Conservation (phyloP, 1,284 basidiomycete genomes). For the Inonotus obliquus region DNA sequence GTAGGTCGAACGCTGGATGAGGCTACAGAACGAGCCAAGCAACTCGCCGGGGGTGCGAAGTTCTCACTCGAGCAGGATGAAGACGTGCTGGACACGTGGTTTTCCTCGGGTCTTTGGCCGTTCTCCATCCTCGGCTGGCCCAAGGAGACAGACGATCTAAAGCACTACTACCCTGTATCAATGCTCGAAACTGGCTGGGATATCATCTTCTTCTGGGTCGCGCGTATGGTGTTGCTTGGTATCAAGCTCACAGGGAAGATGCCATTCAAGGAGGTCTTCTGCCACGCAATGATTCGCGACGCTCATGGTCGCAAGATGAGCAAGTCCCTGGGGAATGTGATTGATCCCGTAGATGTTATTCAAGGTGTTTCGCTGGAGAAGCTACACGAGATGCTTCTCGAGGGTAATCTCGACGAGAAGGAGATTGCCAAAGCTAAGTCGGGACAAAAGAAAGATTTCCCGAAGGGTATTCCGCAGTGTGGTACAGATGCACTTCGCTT, state of each 20-base stretch:
- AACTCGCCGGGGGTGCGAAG: slow-evolving; percentile 63
- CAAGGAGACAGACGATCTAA: slow-evolving; percentile 73
- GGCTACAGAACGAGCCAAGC: slow-evolving; percentile 74
- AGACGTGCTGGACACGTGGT: slow-evolving; percentile 99
- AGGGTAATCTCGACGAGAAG: slow-evolving; percentile 93
- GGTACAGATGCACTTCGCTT: slow-evolving; percentile 96
- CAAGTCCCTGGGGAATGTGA: slow-evolving; percentile 97
- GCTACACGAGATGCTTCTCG: slow-evolving; percentile 84
- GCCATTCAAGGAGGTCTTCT: slow-evolving; percentile 97
- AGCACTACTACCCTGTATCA: slow-evolving; percentile 84
- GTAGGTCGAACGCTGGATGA: slow-evolving; percentile 82
- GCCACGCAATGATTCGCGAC: slow-evolving; percentile 99
- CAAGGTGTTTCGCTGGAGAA: slow-evolving; percentile 79
- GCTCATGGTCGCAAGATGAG: slow-evolving; percentile 99
- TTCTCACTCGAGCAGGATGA: slow-evolving; percentile 92
- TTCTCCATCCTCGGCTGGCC: slow-evolving; percentile 99
- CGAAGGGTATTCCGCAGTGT: slow-evolving; percentile 98
- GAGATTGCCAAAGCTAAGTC: slow-evolving; percentile 90
- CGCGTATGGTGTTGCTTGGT: slow-evolving; percentile 96
- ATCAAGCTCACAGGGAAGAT: slow-evolving; percentile 85
- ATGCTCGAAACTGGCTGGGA: slow-evolving; percentile 99
- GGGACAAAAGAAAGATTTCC: slow-evolving; percentile 99
- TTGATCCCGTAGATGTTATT: slow-evolving; percentile 97
- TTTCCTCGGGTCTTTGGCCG: slow-evolving; percentile 97
- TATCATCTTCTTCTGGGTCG: slow-evolving; percentile 99